These are phyloP conservation scores for Wallacemonas sp. DNA, from an alignment of 208 protist species.

Conservation along the genomic window DNA sequence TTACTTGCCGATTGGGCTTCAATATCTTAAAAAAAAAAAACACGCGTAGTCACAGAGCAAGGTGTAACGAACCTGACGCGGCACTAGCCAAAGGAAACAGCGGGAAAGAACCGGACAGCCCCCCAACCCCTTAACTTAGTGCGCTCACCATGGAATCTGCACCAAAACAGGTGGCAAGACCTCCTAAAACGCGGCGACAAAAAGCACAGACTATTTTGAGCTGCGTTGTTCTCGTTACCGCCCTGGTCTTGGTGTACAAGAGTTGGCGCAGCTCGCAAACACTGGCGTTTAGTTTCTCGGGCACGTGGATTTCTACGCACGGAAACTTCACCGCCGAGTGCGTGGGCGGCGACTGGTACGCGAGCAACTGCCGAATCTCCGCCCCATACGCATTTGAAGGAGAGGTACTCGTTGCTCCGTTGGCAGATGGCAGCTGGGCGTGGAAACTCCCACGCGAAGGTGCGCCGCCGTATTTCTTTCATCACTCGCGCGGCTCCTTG, in stretches of 20 bases:
- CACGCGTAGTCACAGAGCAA: too few species aligned
- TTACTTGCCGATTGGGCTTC: too few species aligned
- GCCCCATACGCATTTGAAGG: not conserved
- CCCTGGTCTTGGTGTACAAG: conserved; percentile 32
- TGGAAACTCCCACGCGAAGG: conserved; percentile 8
- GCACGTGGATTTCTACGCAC: conserved; percentile 28
- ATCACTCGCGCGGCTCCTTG: conserved; percentile 4
- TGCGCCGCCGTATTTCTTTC: conserved; percentile 6
- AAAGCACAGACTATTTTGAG: conserved; percentile 6
- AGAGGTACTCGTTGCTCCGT: conserved; percentile 11
- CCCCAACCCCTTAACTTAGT: too few species aligned
- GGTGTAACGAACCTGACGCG: too few species aligned
- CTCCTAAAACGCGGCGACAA: not conserved
- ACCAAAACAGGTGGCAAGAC: not conserved
- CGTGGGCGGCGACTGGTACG: not conserved
- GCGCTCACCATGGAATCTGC: not conserved
- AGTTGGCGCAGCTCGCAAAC: conserved; percentile 44
- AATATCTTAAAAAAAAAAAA: too few species aligned
- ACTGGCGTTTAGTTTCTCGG: conserved; percentile 27
- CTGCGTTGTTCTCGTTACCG: conserved; percentile 25
- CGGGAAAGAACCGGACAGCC: too few species aligned
- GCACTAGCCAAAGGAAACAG: too few species aligned
- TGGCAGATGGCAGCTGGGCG: conserved; percentile 31
- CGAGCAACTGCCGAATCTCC: not conserved
- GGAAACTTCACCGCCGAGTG: conserved; percentile 15